phyloP scores from a whole-genome alignment of 441 rosid genomes.

The Gossypium schwendimanii region DNA sequence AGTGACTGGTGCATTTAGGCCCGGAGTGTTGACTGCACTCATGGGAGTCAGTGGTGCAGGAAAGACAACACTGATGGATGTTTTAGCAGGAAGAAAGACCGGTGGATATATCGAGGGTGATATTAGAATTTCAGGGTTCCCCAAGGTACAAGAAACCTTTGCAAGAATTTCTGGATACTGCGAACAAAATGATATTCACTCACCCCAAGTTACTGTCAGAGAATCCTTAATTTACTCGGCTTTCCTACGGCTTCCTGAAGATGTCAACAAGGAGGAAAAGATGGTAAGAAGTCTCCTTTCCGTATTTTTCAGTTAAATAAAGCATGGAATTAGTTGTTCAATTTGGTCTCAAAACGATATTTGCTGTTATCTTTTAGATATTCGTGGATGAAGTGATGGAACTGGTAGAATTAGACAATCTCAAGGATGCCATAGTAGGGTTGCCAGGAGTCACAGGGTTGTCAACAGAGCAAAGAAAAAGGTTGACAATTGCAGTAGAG shows the following conservation, averaged over 20 bases:
- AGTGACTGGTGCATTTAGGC: constrained; percentile 83
- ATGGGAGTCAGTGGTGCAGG: constrained; percentile 99
- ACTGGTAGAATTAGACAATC: constrained; percentile 48
- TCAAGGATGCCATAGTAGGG: constrained; percentile 59
- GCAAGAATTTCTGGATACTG: constrained; percentile 97
- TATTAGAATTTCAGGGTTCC: constrained; percentile 69
- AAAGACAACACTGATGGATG: constrained; percentile 95
- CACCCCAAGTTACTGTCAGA: constrained; percentile 79
- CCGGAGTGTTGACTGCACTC: constrained; percentile 82
- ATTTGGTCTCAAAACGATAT: not conserved
- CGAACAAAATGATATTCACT: constrained; percentile 86
- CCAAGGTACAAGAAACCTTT: constrained; percentile 85
- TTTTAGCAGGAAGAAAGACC: constrained; percentile 84
- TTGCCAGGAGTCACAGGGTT: constrained; percentile 61
- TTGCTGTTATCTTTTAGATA: constrained; percentile 26
- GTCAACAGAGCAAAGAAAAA: constrained; percentile 69
- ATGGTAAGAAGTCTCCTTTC: constrained; percentile 37
- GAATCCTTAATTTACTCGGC: constrained; percentile 88
- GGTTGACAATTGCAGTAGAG: constrained; percentile 70
- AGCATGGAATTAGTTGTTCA: not conserved
- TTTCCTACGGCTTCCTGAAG: constrained; percentile 73
- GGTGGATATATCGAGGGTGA: constrained; percentile 89
- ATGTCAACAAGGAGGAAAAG: constrained; percentile 58
- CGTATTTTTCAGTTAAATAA: not conserved
- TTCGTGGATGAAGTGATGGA: constrained; percentile 72